Evolutionary conservation across 2,329 filamentous ascomycete species (phyloP).

Genomic region (Lizonia empirigonia): DNA sequence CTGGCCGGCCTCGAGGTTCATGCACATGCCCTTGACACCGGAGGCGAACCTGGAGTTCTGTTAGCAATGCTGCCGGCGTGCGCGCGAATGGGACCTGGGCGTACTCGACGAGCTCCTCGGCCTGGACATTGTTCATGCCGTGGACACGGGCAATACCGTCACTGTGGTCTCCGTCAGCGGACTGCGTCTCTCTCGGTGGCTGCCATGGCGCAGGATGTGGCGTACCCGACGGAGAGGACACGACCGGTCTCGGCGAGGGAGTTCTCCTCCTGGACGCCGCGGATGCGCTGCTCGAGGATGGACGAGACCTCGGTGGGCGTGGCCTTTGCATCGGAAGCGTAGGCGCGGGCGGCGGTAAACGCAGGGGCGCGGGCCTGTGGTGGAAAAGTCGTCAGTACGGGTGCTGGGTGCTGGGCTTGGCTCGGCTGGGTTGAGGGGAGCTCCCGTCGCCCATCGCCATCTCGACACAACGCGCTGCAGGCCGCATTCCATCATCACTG

Average conservation of each 20-base stretch:
- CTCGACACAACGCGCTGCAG: conserved; percentile 48
- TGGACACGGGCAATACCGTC: conserved; percentile 99
- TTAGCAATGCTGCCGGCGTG: conserved; percentile 34
- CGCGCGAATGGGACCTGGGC: conserved; percentile 50
- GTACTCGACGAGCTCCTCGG: conserved; percentile 99
- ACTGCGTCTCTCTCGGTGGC: conserved; percentile 27
- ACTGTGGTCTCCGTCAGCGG: conserved; percentile 63
- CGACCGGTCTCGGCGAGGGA: conserved; percentile 97
- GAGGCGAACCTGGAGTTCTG: conserved; percentile 81
- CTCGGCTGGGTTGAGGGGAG: conserved; percentile 42
- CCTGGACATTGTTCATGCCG: conserved; percentile 99
- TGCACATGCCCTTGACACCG: conserved; percentile 99
- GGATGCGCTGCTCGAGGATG: conserved; percentile 98
- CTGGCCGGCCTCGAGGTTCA: conserved; percentile 99
- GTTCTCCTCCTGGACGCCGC: conserved; percentile 96
- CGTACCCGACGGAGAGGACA: conserved; percentile 98
- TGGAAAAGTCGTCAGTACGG: conserved; percentile 56
- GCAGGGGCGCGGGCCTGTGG: conserved; percentile 83
- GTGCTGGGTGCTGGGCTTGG: conserved; percentile 31
- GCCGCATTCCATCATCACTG: conserved; percentile 30
- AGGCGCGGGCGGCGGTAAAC: conserved; percentile 79
- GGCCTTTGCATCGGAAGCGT: conserved; percentile 93
- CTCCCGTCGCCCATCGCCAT: conserved; percentile 27
- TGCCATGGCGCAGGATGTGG: conserved; percentile 48
- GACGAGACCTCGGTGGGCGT: conserved; percentile 97